Percentiles rank a stretch among this genome's conserved stretches.
These are phyloP conservation scores for Sisymbrium altissimum DNA, from an alignment of 345 rosid genomes.

Conservation along the genomic window DNA sequence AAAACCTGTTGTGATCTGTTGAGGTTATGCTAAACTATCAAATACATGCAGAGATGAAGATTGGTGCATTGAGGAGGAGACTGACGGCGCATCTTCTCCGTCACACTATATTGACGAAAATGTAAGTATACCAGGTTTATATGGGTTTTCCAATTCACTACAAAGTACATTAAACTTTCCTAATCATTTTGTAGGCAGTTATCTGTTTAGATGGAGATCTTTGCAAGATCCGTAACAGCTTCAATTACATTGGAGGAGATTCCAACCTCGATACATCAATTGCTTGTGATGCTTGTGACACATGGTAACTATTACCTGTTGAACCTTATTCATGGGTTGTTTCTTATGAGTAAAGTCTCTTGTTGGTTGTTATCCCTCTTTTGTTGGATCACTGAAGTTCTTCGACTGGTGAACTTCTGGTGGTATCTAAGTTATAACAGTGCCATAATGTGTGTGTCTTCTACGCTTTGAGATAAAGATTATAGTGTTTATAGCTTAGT, in stretches of 20 bases:
- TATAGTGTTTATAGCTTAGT: neutral
- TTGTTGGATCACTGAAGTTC: neutral
- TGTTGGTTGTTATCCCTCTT: neutral
- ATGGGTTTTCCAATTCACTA: slow-evolving; percentile 21
- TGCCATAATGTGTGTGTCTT: neutral
- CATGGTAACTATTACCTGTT: slow-evolving; percentile 55
- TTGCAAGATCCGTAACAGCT: slow-evolving; percentile 72
- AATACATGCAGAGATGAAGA: slow-evolving; percentile 80
- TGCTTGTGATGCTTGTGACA: slow-evolving; percentile 98
- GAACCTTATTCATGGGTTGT: neutral
- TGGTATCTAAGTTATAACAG: slow-evolving; percentile 4
- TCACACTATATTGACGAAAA: slow-evolving; percentile 95
- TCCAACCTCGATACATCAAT: slow-evolving; percentile 86
- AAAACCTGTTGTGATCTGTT: neutral
- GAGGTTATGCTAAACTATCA: slow-evolving; percentile 18
- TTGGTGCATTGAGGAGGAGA: slow-evolving; percentile 69
- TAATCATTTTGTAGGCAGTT: slow-evolving; percentile 83
- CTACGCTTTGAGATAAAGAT: neutral
- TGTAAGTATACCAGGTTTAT: slow-evolving; percentile 49
- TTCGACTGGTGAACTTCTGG: slow-evolving; percentile 3
- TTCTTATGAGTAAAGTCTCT: neutral
- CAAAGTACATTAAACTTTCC: slow-evolving; percentile 31
- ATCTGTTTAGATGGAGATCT: slow-evolving; percentile 95
- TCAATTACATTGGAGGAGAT: slow-evolving; percentile 50
- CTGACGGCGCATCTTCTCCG: slow-evolving; percentile 69